Base-by-base conservation (phyloP, 2,329 filamentous ascomycete species). In the Exserohilum turcica region DNA sequence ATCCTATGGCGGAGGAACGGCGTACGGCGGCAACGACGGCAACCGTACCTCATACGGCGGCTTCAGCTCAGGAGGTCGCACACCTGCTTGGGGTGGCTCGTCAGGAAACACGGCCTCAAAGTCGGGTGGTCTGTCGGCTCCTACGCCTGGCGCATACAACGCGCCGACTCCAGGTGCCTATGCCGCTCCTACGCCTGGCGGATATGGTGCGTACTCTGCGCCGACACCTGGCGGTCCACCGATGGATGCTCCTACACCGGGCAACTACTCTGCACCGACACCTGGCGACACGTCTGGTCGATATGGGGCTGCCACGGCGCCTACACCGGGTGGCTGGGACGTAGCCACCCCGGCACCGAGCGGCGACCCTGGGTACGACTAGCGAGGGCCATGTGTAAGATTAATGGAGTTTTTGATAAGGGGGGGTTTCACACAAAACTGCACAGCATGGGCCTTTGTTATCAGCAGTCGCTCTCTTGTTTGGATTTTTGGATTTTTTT, bases 1-100 rank as follows among this genome's bases (percentile, higher is more conserved):
- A 13, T 85, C 90, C 1, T 95, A 96, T 65, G 91, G 76, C 16
- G 91, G 63, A 42, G 61, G 45, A 37, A 67, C 65, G 28, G 58
- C 68, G 28, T 71, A 71, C 24, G 66, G 77, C 12, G 69, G 68
- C 9, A 73, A 73, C 35, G 70, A 73, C 40, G 72, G 72, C 19
- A 68, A 65, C 18, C 63, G 72, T 28, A 80, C 78, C 7, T 68
- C 73, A 16, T 80, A 80, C 46, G 78, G 91, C n/a, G 80, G 80
- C 16, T 73, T 75, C 57, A 76, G 65, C 60, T 61, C 72, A 46
- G 65, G 88, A 56, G 82, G 83, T 27, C 80, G 84, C 56, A 74
- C 67, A 15, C 69, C 67, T 29, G 70, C 61, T 13, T 90, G 88
- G 66, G 84, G 82, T 48, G 81, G 83, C 50, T 87, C 88, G 37